Conservation (phyloP, 2,329 filamentous ascomycete genomes). For the Nothomitra cinnamomea region DNA sequence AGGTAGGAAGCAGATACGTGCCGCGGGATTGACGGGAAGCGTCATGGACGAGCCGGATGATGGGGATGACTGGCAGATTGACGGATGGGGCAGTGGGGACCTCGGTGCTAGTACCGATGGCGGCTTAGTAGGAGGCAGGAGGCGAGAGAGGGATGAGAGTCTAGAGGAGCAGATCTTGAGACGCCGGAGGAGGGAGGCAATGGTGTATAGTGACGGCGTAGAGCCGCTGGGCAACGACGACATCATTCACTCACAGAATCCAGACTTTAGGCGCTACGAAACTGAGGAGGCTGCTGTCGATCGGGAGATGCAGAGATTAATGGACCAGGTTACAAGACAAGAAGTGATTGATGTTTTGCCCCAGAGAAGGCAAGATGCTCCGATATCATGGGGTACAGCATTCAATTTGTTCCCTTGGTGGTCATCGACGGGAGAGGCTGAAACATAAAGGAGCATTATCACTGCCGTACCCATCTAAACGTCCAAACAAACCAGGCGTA, state of each 20-base stretch:
- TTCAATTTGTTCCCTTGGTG: no score
- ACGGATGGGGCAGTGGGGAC: slow-evolving; percentile 22
- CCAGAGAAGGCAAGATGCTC: no score
- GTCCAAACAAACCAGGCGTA: no score
- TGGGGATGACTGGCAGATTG: slow-evolving; percentile 34
- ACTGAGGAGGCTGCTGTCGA: slow-evolving; percentile 7
- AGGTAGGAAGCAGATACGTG: slow-evolving; percentile 24
- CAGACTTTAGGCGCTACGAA: slow-evolving; percentile 1
- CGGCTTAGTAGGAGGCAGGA: slow-evolving; percentile 18
- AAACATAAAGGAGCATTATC: no score
- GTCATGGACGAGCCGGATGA: slow-evolving; percentile 25
- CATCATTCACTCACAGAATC: slow-evolving; percentile 45
- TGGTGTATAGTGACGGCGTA: slow-evolving; percentile 80
- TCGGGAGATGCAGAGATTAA: slow-evolving; percentile 9
- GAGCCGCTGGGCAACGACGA: slow-evolving; percentile 55
- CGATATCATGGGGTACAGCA: no score
- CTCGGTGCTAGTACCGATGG: slow-evolving; percentile 17
- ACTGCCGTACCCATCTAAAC: no score
- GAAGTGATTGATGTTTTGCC: no score
- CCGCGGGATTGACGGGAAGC: slow-evolving; percentile 25
- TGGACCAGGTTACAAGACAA: slow-evolving; percentile 6
- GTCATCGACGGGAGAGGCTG: no score
- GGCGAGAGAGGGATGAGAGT: slow-evolving; percentile 33
- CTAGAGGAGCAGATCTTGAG: slow-evolving; percentile 55
- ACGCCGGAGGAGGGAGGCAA: slow-evolving; percentile 65